A percentile compares a stretch with the other conserved stretches of the same genome.
Evolutionary conservation across 345 rosid genomes (phyloP).

Genomic region (Corchorus olitorius): DNA sequence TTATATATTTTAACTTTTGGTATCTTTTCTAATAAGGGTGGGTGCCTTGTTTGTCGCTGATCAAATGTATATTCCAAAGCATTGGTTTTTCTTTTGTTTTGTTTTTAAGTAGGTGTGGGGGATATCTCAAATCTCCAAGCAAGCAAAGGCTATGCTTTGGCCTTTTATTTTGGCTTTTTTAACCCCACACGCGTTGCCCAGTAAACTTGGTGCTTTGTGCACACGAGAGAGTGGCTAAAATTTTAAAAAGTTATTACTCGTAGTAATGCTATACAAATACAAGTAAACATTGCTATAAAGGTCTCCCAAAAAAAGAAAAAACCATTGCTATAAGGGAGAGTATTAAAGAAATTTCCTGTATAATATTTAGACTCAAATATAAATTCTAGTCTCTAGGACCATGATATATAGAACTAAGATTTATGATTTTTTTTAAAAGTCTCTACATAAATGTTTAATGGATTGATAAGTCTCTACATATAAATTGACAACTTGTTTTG

Average conservation of each 20-base stretch:
- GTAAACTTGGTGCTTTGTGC: constrained; percentile 57
- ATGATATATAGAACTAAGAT: no score
- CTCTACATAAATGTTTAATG: no score
- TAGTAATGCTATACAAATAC: background rate
- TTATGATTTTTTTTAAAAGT: no score
- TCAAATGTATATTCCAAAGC: constrained; percentile 39
- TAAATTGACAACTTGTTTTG: no score
- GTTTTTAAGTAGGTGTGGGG: background rate
- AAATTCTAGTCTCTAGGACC: no score
- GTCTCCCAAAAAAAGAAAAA: no score
- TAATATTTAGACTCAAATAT: no score
- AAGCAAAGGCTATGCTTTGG: constrained; percentile 15
- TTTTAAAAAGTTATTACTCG: background rate
- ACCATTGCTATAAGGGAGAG: no score
- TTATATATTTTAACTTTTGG: no score
- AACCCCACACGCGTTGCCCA: constrained; percentile 45
- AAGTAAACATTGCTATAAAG: background rate
- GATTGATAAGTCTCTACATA: no score
- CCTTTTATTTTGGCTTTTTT: constrained; percentile 18
- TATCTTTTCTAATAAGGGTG: no score
- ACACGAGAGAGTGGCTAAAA: background rate
- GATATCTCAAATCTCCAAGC: constrained; percentile 26
- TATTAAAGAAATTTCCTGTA: no score
- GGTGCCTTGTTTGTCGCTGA: constrained; percentile 11
- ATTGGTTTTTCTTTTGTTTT: constrained; percentile 5